These are phyloP conservation scores for Opeltia flavorubescens DNA, from an alignment of 495 filamentous ascomycete species.

Conservation along the genomic window DNA sequence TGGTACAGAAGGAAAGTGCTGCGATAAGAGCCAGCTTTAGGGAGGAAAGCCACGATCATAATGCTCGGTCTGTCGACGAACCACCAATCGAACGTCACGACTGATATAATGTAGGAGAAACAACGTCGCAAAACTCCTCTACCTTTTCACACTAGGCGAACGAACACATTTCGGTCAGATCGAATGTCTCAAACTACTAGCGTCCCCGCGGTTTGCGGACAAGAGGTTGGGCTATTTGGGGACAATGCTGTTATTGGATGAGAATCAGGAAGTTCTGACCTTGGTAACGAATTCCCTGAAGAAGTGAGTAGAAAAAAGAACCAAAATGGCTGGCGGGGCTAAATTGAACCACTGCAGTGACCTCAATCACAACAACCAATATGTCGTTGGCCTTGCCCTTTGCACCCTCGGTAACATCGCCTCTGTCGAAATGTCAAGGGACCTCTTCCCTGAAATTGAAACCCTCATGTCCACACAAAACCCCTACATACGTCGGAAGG, in stretches of 20 bases:
- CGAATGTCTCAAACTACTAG: constrained; percentile 94
- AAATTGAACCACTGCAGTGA: constrained; percentile 42
- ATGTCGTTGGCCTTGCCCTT: constrained; percentile 90
- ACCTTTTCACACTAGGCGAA: constrained; percentile 97
- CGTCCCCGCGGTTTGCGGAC: constrained; percentile 94
- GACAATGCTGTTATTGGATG: constrained; percentile 89
- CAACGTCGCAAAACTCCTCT: constrained; percentile 96
- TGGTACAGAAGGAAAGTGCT: constrained; percentile 97
- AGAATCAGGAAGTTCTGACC: constrained; percentile 96
- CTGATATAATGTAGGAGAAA: constrained; percentile 55
- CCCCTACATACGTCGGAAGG: constrained; percentile 93
- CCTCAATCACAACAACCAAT: constrained; percentile 93
- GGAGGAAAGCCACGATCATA: constrained; percentile 86
- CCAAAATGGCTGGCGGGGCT: background rate
- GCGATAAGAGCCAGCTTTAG: constrained; percentile 92
- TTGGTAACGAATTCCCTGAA: constrained; percentile 94
- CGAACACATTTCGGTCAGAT: constrained; percentile 98
- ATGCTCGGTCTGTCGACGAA: constrained; percentile 52
- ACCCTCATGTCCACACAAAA: constrained; percentile 79
- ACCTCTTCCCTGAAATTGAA: constrained; percentile 91
- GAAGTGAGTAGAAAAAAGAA: constrained; percentile 45
- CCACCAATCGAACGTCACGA: background rate
- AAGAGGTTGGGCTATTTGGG: constrained; percentile 93
- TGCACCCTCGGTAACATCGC: constrained; percentile 96
- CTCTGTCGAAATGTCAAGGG: constrained; percentile 95